Percentiles rank a stretch among this genome's conserved stretches.
These are phyloP conservation scores for Combretum micranthum DNA, from an alignment of 345 rosid genomes.

Conservation along the genomic window DNA sequence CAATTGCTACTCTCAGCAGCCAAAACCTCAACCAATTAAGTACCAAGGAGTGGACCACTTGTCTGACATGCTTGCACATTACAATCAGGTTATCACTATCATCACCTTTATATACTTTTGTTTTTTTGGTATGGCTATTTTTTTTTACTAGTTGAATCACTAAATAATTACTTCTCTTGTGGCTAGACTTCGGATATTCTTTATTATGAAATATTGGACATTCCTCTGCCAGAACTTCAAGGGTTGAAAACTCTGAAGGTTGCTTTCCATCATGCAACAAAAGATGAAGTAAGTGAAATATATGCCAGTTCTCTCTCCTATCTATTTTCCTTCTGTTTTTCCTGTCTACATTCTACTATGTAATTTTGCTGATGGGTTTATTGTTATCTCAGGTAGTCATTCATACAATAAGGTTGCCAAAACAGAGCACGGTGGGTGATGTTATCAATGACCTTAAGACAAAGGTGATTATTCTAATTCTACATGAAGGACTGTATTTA, in stretches of 20 bases:
- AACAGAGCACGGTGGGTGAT: slow-evolving; percentile 63
- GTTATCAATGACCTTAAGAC: slow-evolving; percentile 63
- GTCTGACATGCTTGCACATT: slow-evolving; percentile 68
- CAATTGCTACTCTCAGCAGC: slow-evolving; percentile 79
- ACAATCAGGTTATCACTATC: slow-evolving; percentile 49
- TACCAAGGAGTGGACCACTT: slow-evolving; percentile 58
- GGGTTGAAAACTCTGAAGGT: slow-evolving; percentile 65
- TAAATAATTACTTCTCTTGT: slow-evolving; percentile 5
- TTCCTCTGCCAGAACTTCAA: slow-evolving; percentile 75
- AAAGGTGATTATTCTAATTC: slow-evolving; percentile 27
- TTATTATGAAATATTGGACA: slow-evolving; percentile 73
- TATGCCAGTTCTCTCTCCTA: background rate
- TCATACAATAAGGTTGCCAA: slow-evolving; percentile 63
- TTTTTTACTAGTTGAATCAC: slow-evolving; percentile 9
- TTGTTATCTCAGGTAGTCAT: slow-evolving; percentile 39
- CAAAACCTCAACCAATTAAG: slow-evolving; percentile 72
- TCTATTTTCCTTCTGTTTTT: slow-evolving; percentile 16
- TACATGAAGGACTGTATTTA: background rate
- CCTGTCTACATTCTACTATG: background rate
- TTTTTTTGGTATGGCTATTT: background rate
- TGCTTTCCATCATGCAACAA: slow-evolving; percentile 62
- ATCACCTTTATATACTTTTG: slow-evolving; percentile 2
- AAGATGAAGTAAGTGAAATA: slow-evolving; percentile 48
- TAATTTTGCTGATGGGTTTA: slow-evolving; percentile 9
- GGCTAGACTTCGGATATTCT: slow-evolving; percentile 59